These are phyloP conservation scores for Hansenula lynferdii DNA, from an alignment of 1,139 yeast genomes.

Conservation along the genomic window DNA sequence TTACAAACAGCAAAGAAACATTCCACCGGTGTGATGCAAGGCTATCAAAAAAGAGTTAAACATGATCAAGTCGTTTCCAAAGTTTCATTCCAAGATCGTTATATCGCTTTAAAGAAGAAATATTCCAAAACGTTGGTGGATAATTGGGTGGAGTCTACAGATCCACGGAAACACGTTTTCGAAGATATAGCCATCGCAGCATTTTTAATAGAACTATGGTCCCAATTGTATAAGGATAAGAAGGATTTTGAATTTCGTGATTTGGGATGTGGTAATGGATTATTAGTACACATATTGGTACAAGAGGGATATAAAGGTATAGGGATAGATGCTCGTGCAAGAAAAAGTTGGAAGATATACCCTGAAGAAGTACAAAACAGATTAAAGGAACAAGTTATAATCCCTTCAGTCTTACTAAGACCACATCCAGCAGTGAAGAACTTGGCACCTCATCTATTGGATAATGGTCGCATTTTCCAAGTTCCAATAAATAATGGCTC, in stretches of 20 bases:
- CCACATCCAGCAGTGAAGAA: conserved; percentile 60
- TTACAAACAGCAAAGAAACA: conserved; percentile 80
- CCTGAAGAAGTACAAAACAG: conserved; percentile 54
- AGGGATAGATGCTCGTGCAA: conserved; percentile 86
- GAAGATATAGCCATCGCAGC: conserved; percentile 97
- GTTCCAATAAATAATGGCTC: conserved; percentile 35
- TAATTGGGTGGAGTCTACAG: conserved; percentile 89
- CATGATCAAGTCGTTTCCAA: conserved; percentile 87
- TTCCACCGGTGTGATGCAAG: conserved; percentile 75
- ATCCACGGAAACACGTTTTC: conserved; percentile 92
- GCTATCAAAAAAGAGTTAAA: conserved; percentile 82
- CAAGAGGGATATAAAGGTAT: conserved; percentile 78
- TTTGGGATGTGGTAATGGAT: conserved; percentile 94
- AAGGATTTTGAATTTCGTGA: conserved; percentile 72
- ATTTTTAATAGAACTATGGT: conserved; percentile 87
- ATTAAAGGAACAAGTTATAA: conserved; percentile 70
- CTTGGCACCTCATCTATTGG: conserved; percentile 47
- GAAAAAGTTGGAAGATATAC: conserved; percentile 83
- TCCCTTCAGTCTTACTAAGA: conserved; percentile 66
- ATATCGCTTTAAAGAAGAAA: conserved; percentile 74
- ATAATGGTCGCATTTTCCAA: conserved; percentile 58
- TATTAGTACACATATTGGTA: conserved; percentile 68
- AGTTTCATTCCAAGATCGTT: conserved; percentile 77
- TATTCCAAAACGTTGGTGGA: conserved; percentile 76
- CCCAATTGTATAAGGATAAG: conserved; percentile 41